A percentile compares a stretch with the other conserved stretches of the same genome.
Conservation (phyloP, 2,329 filamentous ascomycete species). For the Cryphonectria carpinicola region DNA sequence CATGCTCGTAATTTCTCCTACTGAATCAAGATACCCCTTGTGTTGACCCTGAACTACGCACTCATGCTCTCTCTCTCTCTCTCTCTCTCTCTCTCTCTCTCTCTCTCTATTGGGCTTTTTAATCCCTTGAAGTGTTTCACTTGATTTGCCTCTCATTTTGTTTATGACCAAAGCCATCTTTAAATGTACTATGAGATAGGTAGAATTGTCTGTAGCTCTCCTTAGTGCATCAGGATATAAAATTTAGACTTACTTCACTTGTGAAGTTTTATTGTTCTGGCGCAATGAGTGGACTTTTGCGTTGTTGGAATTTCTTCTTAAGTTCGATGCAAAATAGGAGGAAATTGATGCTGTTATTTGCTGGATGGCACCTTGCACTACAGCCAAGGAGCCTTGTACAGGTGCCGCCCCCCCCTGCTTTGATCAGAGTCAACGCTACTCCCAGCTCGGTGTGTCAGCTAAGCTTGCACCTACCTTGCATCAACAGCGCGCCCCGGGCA, state of each 20-base stretch:
- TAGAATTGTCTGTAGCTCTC: background rate
- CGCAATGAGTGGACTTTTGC: background rate
- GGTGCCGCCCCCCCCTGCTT: background rate
- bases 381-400: background rate
- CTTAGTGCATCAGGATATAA: background rate
- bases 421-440: constrained; percentile 11
- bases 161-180: background rate
- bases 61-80: too few species aligned
- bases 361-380: background rate
- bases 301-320: too few species aligned
- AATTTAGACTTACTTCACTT: background rate
- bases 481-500: constrained; percentile 21
- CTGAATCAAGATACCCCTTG: constrained; percentile 21
- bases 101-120: too few species aligned
- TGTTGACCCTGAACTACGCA: background rate
- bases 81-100: too few species aligned
- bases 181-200: background rate
- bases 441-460: constrained; percentile 12
- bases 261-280: background rate
- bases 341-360: background rate
- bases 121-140: background rate
- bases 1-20: constrained; percentile 13
- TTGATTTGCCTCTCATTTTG: background rate
- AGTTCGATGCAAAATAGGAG: background rate
- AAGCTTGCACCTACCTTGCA: constrained; percentile 19